phyloP scores from a whole-genome alignment of 352 stramenopile genomes.

The Phytophthora aleatoria region DNA sequence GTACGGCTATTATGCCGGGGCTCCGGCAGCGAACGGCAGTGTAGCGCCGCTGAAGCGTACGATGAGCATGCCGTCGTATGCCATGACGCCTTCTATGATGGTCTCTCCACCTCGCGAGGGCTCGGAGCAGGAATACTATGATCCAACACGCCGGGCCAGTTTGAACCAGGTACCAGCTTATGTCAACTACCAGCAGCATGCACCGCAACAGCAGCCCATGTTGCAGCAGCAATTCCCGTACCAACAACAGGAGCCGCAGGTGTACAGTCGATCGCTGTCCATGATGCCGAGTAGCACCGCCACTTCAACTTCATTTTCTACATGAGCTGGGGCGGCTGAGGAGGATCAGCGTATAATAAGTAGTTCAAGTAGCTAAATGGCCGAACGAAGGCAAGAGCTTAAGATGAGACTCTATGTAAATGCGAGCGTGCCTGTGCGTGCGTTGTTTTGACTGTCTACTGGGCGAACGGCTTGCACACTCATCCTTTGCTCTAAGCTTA shows the following conservation, averaged over 20 bases:
- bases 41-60: slow-evolving; percentile 39
- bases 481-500: not conserved
- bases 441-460: slow-evolving; percentile 29
- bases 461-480: not conserved
- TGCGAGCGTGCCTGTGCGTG: slow-evolving; percentile 29
- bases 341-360: slow-evolving; percentile 35
- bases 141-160: slow-evolving; percentile 29
- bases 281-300: slow-evolving; percentile 28
- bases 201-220: slow-evolving; percentile 31
- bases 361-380: slow-evolving; percentile 42
- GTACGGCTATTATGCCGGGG: slow-evolving; percentile 28
- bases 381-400: slow-evolving; percentile 15
- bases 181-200: slow-evolving; percentile 31
- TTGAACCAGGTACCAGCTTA: slow-evolving; percentile 33
- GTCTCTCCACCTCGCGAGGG: slow-evolving; percentile 19
- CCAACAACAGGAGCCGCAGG: slow-evolving; percentile 29
- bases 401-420: slow-evolving; percentile 45
- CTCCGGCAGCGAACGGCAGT: slow-evolving; percentile 8
- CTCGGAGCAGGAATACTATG: slow-evolving; percentile 34
- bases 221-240: slow-evolving; percentile 36
- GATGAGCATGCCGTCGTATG: slow-evolving; percentile 46
- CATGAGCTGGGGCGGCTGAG: slow-evolving; percentile 20
- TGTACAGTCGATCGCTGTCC: slow-evolving; percentile 33
- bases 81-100: slow-evolving; percentile 27
- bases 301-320: slow-evolving; percentile 38